These are phyloP conservation scores for Geotrichum histeridarum DNA, from an alignment of 1,139 yeast genomes.

Conservation along the genomic window DNA sequence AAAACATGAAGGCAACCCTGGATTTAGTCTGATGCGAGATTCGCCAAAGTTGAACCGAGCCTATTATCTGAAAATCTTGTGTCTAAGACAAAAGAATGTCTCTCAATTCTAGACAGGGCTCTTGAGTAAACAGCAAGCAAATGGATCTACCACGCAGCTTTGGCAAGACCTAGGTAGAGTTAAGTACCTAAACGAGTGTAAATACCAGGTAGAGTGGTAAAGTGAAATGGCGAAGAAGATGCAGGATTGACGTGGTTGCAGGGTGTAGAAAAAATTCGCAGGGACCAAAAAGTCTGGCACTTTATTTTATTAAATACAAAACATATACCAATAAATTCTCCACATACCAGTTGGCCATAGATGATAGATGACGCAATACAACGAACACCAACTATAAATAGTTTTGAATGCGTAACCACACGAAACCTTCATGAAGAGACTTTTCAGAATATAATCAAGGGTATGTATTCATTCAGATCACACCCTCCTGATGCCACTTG, in stretches of 20 bases:
- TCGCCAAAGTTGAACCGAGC: no score
- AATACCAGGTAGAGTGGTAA: conserved; percentile 4
- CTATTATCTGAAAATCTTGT: background rate
- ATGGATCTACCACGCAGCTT: no score
- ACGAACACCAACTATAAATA: background rate
- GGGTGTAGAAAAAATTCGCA: background rate
- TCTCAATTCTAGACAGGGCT: background rate
- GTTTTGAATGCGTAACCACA: background rate
- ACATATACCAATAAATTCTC: background rate
- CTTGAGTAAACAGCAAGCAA: no score
- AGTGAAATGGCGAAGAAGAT: background rate
- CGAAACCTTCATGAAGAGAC: no score
- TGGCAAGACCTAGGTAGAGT: background rate
- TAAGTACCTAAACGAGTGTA: conserved; percentile 2
- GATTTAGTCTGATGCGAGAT: no score
- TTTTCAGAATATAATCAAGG: no score
- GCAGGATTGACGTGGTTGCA: background rate
- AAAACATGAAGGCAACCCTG: background rate
- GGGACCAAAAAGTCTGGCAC: background rate
- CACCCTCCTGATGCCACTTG: no score
- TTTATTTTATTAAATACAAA: background rate
- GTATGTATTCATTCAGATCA: no score
- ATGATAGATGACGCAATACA: background rate
- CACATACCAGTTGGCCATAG: background rate
- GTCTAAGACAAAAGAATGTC: background rate